Evolutionary conservation across 495 filamentous ascomycete genomes (phyloP), one percentile per base, ranked within the genome.

Genomic region (Aspergillus sclerotioniger): DNA sequence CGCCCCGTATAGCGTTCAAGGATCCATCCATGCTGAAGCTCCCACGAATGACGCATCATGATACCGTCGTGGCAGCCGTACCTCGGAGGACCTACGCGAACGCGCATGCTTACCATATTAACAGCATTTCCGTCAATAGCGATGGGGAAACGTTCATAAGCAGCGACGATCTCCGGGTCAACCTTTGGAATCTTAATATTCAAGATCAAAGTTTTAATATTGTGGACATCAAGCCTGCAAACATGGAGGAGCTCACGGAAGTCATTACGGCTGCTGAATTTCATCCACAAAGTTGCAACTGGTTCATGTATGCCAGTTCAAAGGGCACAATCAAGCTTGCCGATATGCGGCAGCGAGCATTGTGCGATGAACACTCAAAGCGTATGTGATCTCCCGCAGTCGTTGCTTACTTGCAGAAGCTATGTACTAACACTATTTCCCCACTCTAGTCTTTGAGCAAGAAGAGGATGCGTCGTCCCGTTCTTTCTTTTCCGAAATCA

Each of bases 171-270:
- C 78, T 98, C 51, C 88, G 94, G 35, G 94, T 98, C 79, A 98
- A 98, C 77, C 80, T 98, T 48, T 98, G 94, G 94, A 98, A 98
- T 64, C 77, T 98, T 63, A 97, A 98, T 73, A 98, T 98, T 53
- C 95, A 98, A 74, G 94, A 98, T 61, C 93, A 98, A 75, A 98
- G 94, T 80, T 98, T 98, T 83, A 98, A 98, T 78, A 98, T 98
- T 68, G 94, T 98, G 59, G 94, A 98, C 73, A 98, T 98, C 75
- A 98, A 98, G 71, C 94, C 94, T 1, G 94, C 94, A 10, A 98
- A 98, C 72, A 98, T 98, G 94, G 94, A 98, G 73, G 94, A 98
- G 78, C 80, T 98, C 61, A 98, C 94, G 2, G 94, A 98, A 73
- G 94, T 98, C 56, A 98, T 98, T 64, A 98, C 94, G 28, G 94